Conservation (phyloP, 2,329 filamentous ascomycete species). For the Aspergillus jensenii region DNA sequence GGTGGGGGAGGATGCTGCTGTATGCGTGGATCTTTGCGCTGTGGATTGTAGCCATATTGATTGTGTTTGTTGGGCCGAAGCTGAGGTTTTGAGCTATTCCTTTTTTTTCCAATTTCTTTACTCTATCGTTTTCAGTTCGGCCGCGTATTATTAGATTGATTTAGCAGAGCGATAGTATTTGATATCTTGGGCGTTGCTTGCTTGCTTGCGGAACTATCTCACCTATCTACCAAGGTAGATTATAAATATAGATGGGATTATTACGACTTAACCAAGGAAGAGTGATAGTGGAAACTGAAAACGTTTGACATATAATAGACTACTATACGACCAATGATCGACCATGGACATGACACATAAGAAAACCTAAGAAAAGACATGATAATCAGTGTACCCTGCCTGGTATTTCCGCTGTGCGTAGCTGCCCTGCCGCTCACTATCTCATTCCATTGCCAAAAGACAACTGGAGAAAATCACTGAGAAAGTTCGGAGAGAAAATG, state of each 20-base stretch:
- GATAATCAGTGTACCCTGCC: slow-evolving; percentile 30
- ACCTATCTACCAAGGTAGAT: background rate
- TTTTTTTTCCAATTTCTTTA: background rate
- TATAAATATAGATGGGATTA: background rate
- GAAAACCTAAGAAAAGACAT: slow-evolving; percentile 32
- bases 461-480: background rate
- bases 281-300: slow-evolving; percentile 17
- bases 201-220: background rate
- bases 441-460: slow-evolving; percentile 7
- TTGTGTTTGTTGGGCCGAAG: slow-evolving; percentile 87
- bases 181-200: slow-evolving; percentile 2
- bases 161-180: background rate
- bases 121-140: background rate
- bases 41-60: slow-evolving; percentile 72
- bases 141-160: background rate
- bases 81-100: slow-evolving; percentile 66
- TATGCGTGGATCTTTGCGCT: slow-evolving; percentile 82
- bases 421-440: slow-evolving; percentile 24
- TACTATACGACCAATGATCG: slow-evolving; percentile 23
- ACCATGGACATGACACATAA: slow-evolving; percentile 35
- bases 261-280: background rate
- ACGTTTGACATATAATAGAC: slow-evolving; percentile 27
- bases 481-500: slow-evolving; percentile 18
- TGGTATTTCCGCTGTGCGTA: slow-evolving; percentile 23
- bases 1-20: slow-evolving; percentile 79